Percentiles rank a stretch among this genome's conserved stretches.
phyloP scores from a whole-genome alignment of 257 asterid genomes.

The Solanum chmielewskii region DNA sequence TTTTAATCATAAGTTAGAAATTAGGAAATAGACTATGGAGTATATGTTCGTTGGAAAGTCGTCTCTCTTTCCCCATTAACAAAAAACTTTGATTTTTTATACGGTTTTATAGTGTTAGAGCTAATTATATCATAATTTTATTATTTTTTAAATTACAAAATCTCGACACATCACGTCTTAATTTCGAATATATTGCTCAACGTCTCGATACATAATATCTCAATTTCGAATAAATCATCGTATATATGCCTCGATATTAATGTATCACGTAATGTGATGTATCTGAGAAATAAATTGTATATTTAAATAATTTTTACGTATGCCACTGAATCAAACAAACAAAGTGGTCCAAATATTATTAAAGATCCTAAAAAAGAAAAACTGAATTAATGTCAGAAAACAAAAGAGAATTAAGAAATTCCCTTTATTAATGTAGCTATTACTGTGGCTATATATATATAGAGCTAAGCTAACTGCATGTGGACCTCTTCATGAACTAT shows the following conservation, averaged over 20 bases:
- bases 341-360: conserved; percentile 31
- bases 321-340: conserved; percentile 19
- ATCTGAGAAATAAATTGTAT: too few species aligned
- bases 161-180: rapidly evolving
- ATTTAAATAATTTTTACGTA: background rate
- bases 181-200: too few species aligned
- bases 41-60: conserved; percentile 18
- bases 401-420: conserved; percentile 1
- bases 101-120: too few species aligned
- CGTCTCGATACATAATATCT: too few species aligned
- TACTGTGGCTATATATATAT: background rate
- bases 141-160: too few species aligned
- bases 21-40: too few species aligned
- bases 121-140: too few species aligned
- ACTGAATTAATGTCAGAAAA: background rate
- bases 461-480: background rate
- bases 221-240: too few species aligned
- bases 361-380: background rate
- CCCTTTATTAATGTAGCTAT: background rate
- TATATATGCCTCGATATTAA: too few species aligned
- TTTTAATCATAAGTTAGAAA: background rate
- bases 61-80: conserved; percentile 7
- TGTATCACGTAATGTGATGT: too few species aligned
- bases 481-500: background rate
- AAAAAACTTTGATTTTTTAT: background rate